Conservation (phyloP, 2,329 filamentous ascomycete species). For the Samsoniella hepiali region DNA sequence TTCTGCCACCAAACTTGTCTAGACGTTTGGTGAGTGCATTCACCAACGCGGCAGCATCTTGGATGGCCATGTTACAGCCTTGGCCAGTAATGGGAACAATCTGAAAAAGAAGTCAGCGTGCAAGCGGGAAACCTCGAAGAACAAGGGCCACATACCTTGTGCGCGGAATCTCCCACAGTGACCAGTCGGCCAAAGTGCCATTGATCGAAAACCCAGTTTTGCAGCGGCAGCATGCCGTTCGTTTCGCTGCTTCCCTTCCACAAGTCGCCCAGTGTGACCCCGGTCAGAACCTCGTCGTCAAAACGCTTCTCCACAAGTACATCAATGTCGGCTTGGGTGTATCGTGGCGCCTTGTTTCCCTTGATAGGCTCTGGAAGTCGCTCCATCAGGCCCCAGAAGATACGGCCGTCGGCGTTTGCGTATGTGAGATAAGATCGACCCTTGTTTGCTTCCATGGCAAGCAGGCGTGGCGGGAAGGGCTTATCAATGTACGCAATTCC, state of each 20-base stretch:
- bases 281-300: neutral
- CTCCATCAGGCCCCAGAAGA: constrained; percentile 8
- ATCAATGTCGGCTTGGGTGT: neutral
- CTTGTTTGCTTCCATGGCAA: constrained; percentile 3
- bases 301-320: constrained; percentile 1
- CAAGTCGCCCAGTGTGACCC: constrained; percentile 30
- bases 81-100: constrained; percentile 24
- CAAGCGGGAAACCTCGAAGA: neutral
- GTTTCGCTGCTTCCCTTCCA: constrained; percentile 27
- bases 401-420: constrained; percentile 2
- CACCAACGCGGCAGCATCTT: constrained; percentile 21
- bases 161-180: constrained; percentile 39
- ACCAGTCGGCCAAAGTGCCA: constrained; percentile 40
- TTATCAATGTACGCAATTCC: constrained; percentile 11
- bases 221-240: constrained; percentile 32
- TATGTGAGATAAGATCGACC: constrained; percentile 5
- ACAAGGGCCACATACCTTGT: constrained; percentile 30
- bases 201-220: constrained; percentile 35
- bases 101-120: constrained; percentile 2
- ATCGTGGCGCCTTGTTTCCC: neutral
- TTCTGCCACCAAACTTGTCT: neutral
- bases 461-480: neutral
- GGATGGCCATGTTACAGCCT: constrained; percentile 24
- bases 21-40: constrained; percentile 14
- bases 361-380: constrained; percentile 5